These are phyloP conservation scores for Phytopythium oedochilum DNA, from an alignment of 352 stramenopile genomes.

Conservation along the genomic window DNA sequence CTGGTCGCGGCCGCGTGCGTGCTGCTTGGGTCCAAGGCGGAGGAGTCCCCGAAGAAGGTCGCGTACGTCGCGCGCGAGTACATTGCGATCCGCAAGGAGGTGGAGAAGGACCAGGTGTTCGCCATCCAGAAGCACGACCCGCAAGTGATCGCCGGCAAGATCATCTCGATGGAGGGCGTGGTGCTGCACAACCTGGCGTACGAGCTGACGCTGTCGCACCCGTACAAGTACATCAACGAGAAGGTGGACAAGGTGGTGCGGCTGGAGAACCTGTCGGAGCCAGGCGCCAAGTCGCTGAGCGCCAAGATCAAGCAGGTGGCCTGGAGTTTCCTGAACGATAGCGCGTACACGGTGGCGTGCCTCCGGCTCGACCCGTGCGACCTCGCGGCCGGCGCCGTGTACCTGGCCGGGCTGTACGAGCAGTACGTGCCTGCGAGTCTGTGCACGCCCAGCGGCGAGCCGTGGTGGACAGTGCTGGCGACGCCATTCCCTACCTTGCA, in stretches of 20 bases:
- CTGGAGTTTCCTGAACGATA: conserved; percentile 89
- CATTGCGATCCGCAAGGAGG: conserved; percentile 55
- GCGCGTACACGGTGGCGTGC: conserved; percentile 80
- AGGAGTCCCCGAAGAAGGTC: conserved; percentile 82
- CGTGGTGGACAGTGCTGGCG: conserved; percentile 70
- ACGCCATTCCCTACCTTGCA: conserved; percentile 71
- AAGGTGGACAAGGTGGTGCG: conserved; percentile 82
- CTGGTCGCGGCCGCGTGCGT: conserved; percentile 79
- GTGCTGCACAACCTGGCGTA: conserved; percentile 80
- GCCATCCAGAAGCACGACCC: conserved; percentile 74
- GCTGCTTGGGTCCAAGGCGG: conserved; percentile 78
- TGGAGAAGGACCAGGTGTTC: conserved; percentile 77
- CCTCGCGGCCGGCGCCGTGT: conserved; percentile 75
- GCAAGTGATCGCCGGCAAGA: conserved; percentile 55
- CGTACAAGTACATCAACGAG: conserved; percentile 87
- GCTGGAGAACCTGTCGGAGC: conserved; percentile 49
- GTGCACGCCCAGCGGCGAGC: conserved; percentile 42
- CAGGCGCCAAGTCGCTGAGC: conserved; percentile 46
- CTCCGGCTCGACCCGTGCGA: conserved; percentile 65
- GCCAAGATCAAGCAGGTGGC: conserved; percentile 83
- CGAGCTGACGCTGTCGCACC: conserved; percentile 79
- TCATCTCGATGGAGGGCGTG: conserved; percentile 84
- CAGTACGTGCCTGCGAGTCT: conserved; percentile 65
- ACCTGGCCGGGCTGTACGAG: conserved; percentile 81
- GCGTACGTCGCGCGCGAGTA: conserved; percentile 71